Percentiles rank a stretch among this genome's conserved stretches.
Conservation (phyloP, 2,329 filamentous ascomycete genomes). For the Diaporthe citrichinensis region DNA sequence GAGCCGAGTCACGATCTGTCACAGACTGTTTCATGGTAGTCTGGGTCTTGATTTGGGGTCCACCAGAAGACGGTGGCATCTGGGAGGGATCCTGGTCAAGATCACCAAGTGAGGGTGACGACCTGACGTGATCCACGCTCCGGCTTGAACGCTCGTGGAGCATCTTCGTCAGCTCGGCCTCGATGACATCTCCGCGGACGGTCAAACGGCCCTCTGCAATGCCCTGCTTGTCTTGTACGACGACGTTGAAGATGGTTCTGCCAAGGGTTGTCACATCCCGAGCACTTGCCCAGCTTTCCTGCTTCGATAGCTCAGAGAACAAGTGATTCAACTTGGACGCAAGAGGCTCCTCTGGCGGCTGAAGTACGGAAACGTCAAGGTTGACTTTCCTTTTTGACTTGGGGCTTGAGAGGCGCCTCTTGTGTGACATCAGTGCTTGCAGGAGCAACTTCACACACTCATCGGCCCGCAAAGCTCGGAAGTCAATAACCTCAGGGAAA, state of each 20-base stretch:
- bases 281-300: constrained; percentile 73
- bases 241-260: constrained; percentile 62
- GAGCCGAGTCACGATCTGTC: neutral
- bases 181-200: constrained; percentile 38
- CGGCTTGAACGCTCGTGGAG: constrained; percentile 45
- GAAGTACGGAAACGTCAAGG: constrained; percentile 48
- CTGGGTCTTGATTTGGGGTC: neutral
- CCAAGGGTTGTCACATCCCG: constrained; percentile 71
- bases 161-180: constrained; percentile 42
- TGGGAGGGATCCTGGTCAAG: neutral
- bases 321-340: constrained; percentile 47
- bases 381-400: constrained; percentile 31
- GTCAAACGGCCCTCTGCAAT: constrained; percentile 39
- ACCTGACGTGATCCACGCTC: neutral
- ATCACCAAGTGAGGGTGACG: neutral
- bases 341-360: constrained; percentile 45
- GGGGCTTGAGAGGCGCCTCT: constrained; percentile 40
- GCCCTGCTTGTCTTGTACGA: constrained; percentile 51
- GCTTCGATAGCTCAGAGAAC: constrained; percentile 57
- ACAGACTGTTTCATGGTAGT: neutral
- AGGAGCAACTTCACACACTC: constrained; percentile 62
- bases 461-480: constrained; percentile 59
- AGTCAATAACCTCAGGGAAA: constrained; percentile 74
- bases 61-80: neutral
- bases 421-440: constrained; percentile 49